Conservation (phyloP, 148 eudicot species). For the Rhododendron griersonianum region DNA sequence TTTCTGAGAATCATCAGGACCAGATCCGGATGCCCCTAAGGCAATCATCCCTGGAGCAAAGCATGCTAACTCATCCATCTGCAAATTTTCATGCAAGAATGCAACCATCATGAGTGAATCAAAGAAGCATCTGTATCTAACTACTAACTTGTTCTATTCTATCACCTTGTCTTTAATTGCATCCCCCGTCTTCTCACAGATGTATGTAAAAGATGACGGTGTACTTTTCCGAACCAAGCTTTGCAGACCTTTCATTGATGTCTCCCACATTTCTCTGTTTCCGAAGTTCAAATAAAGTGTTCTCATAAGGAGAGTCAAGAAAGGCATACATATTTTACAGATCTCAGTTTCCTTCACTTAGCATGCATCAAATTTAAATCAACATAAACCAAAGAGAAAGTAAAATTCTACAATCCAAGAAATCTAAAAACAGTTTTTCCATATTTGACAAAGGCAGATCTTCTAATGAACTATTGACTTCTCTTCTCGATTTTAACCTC, state of each 20-base stretch:
- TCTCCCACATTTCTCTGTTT: slow-evolving; percentile 98
- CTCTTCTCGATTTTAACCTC: not conserved
- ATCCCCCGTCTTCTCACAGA: slow-evolving; percentile 73
- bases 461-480: not conserved
- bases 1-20: slow-evolving; percentile 70
- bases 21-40: slow-evolving; percentile 75
- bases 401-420: not conserved
- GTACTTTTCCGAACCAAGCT: slow-evolving; percentile 80
- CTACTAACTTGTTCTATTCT: not conserved
- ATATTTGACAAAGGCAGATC: not conserved
- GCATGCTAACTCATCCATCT: slow-evolving; percentile 99
- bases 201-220: slow-evolving; percentile 79
- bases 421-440: not conserved
- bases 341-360: not conserved
- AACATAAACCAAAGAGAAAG: not conserved
- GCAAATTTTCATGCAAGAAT: slow-evolving; percentile 20
- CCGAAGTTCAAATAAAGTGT: slow-evolving; percentile 6
- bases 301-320: not conserved
- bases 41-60: slow-evolving; percentile 99
- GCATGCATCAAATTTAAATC: not conserved
- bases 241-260: slow-evolving; percentile 78
- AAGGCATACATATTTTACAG: not conserved
- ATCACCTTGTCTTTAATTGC: slow-evolving; percentile 71
- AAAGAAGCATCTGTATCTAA: not conserved
- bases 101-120: slow-evolving; percentile 1